Evolutionary conservation across 495 filamentous ascomycete genomes (phyloP).

Genomic region (Monascus purpureus): DNA sequence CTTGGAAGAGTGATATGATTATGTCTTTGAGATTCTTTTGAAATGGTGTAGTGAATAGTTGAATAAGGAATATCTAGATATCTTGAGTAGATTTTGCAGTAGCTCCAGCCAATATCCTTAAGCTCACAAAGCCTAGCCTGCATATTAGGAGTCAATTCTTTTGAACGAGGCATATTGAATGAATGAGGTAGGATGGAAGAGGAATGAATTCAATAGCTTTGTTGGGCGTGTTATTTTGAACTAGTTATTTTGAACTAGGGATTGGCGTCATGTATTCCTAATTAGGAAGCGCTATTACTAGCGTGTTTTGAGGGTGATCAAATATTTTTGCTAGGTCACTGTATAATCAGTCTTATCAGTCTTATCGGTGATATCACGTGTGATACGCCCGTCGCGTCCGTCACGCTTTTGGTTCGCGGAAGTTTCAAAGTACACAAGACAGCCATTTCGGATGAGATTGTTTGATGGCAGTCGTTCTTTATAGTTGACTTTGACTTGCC

Average conservation of each 20-base stretch:
- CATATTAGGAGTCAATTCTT: neutral
- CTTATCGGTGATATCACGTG: conserved; percentile 22
- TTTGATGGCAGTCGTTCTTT: neutral
- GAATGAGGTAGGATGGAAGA: too few species aligned
- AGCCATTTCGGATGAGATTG: too few species aligned
- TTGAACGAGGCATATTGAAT: neutral
- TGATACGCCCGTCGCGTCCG: conserved; percentile 10
- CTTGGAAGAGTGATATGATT: neutral
- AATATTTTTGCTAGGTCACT: too few species aligned
- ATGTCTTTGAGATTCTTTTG: neutral
- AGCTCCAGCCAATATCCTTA: neutral
- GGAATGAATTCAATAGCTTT: too few species aligned
- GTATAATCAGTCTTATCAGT: neutral
- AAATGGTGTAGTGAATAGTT: neutral
- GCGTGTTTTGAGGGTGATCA: too few species aligned
- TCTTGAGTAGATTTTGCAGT: neutral
- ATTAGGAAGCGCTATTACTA: too few species aligned
- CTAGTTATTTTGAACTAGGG: too few species aligned
- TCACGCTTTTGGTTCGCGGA: too few species aligned
- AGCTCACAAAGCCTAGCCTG: neutral
- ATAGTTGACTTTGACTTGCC: neutral
- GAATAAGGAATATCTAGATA: neutral
- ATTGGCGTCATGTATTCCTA: too few species aligned
- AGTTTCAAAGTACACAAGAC: too few species aligned
- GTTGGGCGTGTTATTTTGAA: too few species aligned